Evolutionary conservation across 2,329 filamentous ascomycete species (phyloP).

Genomic region (Hymenotorrendiella dingleyae): DNA sequence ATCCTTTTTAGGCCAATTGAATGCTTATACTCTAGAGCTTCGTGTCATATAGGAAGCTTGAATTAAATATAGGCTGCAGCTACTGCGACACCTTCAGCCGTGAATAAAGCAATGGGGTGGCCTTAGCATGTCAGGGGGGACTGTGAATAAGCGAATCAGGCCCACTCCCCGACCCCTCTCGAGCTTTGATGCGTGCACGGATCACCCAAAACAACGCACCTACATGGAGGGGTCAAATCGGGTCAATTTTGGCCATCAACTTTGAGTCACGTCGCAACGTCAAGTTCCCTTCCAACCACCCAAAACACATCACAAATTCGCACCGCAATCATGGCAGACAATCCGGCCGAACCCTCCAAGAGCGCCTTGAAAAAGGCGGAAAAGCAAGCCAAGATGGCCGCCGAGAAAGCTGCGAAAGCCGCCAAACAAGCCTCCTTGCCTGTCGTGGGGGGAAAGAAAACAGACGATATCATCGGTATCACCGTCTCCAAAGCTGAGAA

Average conservation of each 20-base stretch:
- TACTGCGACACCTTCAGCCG: no score
- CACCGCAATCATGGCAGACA: constrained; percentile 21
- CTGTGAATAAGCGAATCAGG: no score
- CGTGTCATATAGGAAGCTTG: no score
- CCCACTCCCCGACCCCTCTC: no score
- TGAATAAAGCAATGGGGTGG: no score
- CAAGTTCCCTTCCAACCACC: not conserved
- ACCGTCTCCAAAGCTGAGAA: constrained; percentile 79
- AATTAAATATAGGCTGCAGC: no score
- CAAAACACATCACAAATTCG: not conserved
- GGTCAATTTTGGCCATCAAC: not conserved
- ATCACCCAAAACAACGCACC: no score
- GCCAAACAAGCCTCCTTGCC: constrained; percentile 49
- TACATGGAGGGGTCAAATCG: not conserved
- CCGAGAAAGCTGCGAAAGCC: constrained; percentile 57
- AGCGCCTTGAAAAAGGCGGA: constrained; percentile 61
- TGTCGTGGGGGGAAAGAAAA: constrained; percentile 53
- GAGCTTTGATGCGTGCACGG: no score
- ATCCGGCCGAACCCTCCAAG: constrained; percentile 43
- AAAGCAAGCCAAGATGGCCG: constrained; percentile 55
- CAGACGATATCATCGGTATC: constrained; percentile 75
- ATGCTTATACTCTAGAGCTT: no score
- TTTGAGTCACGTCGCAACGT: not conserved
- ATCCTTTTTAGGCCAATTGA: no score
- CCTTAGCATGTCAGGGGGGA: no score